Percentiles rank a stretch among this genome's conserved stretches.
phyloP scores from a whole-genome alignment of 352 stramenopile species.

The Phytophthora melonis region DNA sequence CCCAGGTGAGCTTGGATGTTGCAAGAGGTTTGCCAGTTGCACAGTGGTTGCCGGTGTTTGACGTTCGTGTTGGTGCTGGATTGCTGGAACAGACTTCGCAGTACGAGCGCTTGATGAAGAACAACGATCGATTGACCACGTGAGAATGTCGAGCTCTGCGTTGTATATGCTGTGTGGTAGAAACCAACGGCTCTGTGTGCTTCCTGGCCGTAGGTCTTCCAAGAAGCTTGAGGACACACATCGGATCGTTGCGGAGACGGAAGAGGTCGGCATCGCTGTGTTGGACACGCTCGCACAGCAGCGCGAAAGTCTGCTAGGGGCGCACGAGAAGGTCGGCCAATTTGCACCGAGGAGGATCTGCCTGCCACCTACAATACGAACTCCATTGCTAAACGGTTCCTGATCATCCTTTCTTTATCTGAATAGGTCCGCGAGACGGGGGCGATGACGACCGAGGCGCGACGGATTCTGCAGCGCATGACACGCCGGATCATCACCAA shows the following conservation, averaged over 20 bases:
- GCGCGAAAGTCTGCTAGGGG: conserved; percentile 70
- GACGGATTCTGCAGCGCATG: conserved; percentile 79
- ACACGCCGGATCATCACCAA: conserved; percentile 82
- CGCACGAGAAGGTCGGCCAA: conserved; percentile 67
- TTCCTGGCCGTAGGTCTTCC: conserved; percentile 50
- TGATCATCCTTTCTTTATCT: background rate
- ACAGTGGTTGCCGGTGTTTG: background rate
- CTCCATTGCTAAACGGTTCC: conserved; percentile 7
- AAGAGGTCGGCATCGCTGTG: conserved; percentile 77
- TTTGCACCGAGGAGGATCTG: background rate
- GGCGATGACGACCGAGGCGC: conserved; percentile 69
- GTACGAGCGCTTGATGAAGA: conserved; percentile 74
- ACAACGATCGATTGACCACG: conserved; percentile 72
- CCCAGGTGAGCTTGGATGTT: conserved; percentile 34
- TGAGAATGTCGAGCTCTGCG: conserved; percentile 16
- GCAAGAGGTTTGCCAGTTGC: background rate
- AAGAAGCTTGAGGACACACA: conserved; percentile 73
- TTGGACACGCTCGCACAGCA: conserved; percentile 76
- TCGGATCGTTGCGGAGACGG: conserved; percentile 70
- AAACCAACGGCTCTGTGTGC: background rate
- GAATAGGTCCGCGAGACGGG: conserved; percentile 76
- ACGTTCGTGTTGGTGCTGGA: background rate
- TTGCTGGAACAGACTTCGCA: conserved; percentile 53
- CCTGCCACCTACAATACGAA: too few species aligned
- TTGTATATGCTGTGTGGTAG: background rate